Conservation (phyloP, 1,284 basidiomycete species). For the Apiotrichum montevideense region DNA sequence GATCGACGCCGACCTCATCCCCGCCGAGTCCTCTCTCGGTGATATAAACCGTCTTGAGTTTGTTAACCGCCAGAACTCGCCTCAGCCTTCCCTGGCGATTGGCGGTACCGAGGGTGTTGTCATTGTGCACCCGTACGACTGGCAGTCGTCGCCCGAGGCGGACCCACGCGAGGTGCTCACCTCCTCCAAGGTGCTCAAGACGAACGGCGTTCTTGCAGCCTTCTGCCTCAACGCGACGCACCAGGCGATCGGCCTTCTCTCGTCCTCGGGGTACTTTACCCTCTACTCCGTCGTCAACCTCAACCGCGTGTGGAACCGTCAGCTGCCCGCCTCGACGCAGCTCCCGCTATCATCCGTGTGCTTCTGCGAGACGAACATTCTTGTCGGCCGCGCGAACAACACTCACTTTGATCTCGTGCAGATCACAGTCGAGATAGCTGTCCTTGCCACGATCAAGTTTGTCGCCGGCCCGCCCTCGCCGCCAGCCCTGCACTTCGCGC, state of each 20-base stretch:
- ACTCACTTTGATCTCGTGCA: slow-evolving; percentile 38
- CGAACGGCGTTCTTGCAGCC: slow-evolving; percentile 26
- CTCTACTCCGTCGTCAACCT: slow-evolving; percentile 30
- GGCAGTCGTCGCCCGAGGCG: slow-evolving; percentile 4
- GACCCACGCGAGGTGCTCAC: slow-evolving; percentile 13
- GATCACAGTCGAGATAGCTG: slow-evolving; percentile 32
- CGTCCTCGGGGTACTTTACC: slow-evolving; percentile 24
- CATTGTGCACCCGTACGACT: slow-evolving; percentile 21
- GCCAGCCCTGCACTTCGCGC: slow-evolving; percentile 20
- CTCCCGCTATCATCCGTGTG: slow-evolving; percentile 24
- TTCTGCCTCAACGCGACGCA: slow-evolving; percentile 38
- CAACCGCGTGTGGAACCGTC: slow-evolving; percentile 37
- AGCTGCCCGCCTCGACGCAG: slow-evolving; percentile 23
- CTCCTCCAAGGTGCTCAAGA: slow-evolving; percentile 25
- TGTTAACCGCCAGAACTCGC: slow-evolving; percentile 24
- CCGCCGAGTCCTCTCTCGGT: slow-evolving; percentile 18
- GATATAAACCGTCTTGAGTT: slow-evolving; percentile 28
- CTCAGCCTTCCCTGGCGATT: slow-evolving; percentile 24
- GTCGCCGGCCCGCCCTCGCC: slow-evolving; percentile 16
- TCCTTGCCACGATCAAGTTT: slow-evolving; percentile 35
- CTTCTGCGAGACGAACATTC: slow-evolving; percentile 38
- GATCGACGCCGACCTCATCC: slow-evolving; percentile 2
- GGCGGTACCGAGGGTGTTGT: slow-evolving; percentile 34
- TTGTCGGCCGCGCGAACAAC: slow-evolving; percentile 34
- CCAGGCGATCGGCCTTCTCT: slow-evolving; percentile 37